A percentile compares a stretch with the other conserved stretches of the same genome.
Conservation (phyloP, 2,329 filamentous ascomycete species). For the Stachybotrys chlorohalonatus region DNA sequence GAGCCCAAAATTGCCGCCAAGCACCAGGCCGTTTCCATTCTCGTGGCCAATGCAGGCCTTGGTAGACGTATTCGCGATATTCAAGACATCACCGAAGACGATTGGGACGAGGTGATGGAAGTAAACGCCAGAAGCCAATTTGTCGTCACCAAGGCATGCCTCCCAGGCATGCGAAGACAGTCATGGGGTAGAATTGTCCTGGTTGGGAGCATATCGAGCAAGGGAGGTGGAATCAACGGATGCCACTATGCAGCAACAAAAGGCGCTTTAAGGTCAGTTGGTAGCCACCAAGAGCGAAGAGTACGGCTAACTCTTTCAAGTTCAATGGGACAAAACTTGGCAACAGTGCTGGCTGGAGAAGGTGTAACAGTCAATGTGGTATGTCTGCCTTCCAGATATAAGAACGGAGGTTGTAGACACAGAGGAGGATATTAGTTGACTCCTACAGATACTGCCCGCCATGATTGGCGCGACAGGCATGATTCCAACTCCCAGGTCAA, state of each 20-base stretch:
- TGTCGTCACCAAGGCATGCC: constrained; percentile 20
- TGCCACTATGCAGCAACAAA: constrained; percentile 26
- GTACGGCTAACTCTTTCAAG: constrained; percentile 8
- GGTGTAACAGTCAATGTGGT: constrained; percentile 25
- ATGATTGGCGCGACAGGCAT: constrained; percentile 26
- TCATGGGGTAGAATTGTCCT: constrained; percentile 21
- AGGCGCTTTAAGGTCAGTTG: constrained; percentile 14
- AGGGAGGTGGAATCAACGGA: constrained; percentile 22
- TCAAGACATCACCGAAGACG: constrained; percentile 20
- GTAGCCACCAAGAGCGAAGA: not conserved
- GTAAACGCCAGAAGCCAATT: constrained; percentile 24
- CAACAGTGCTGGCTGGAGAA: constrained; percentile 20
- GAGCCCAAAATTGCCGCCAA: constrained; percentile 6
- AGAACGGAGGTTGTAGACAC: not conserved
- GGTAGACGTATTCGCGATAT: constrained; percentile 24
- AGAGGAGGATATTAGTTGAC: rapidly evolving
- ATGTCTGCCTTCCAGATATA: constrained; percentile 1
- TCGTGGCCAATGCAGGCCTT: constrained; percentile 22
- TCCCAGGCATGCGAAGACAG: constrained; percentile 20
- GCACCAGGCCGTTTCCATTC: constrained; percentile 19
- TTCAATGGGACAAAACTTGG: constrained; percentile 24
- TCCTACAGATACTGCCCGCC: constrained; percentile 19
- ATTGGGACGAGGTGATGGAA: constrained; percentile 27
- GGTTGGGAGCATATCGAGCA: constrained; percentile 22
- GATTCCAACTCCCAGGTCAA: constrained; percentile 21